Conservation (phyloP, 371 early-diverging fungal species). For the Homolaphlyctis polyrhiza region DNA sequence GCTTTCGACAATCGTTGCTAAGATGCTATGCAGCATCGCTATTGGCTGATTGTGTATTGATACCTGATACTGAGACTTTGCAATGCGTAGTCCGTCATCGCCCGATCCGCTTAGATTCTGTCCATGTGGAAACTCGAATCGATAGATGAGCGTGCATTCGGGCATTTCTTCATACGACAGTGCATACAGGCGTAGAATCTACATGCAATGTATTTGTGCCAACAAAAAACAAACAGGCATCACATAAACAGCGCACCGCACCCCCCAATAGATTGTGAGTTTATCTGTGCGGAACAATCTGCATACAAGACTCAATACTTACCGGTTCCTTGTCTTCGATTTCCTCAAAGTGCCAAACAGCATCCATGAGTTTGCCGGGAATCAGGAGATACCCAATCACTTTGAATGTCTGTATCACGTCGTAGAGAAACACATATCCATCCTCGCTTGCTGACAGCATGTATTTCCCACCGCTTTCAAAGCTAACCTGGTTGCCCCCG, state of each 20-base stretch:
- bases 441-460: slow-evolving; percentile 18
- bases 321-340: slow-evolving; percentile 14
- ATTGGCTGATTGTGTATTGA: too few species aligned
- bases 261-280: slow-evolving; percentile 2
- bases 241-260: background rate
- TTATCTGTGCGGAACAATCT: slow-evolving; percentile 6
- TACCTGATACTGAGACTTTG: slow-evolving; percentile 1
- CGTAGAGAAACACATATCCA: slow-evolving; percentile 17
- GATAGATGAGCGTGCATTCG: slow-evolving; percentile 11
- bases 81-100: background rate
- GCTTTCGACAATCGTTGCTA: too few species aligned
- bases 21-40: too few species aligned
- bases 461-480: slow-evolving; percentile 37
- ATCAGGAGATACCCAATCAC: slow-evolving; percentile 22
- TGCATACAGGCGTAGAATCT: slow-evolving; percentile 17
- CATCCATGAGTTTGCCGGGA: slow-evolving; percentile 6
- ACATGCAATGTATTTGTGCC: background rate
- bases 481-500: slow-evolving; percentile 14
- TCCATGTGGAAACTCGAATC: slow-evolving; percentile 22
- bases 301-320: background rate
- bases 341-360: slow-evolving; percentile 29
- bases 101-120: slow-evolving; percentile 1
- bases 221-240: slow-evolving; percentile 1
- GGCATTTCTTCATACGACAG: slow-evolving; percentile 6
- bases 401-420: slow-evolving; percentile 17